phyloP scores from a whole-genome alignment of 352 stramenopile genomes.

The Phytophthora litchii region DNA sequence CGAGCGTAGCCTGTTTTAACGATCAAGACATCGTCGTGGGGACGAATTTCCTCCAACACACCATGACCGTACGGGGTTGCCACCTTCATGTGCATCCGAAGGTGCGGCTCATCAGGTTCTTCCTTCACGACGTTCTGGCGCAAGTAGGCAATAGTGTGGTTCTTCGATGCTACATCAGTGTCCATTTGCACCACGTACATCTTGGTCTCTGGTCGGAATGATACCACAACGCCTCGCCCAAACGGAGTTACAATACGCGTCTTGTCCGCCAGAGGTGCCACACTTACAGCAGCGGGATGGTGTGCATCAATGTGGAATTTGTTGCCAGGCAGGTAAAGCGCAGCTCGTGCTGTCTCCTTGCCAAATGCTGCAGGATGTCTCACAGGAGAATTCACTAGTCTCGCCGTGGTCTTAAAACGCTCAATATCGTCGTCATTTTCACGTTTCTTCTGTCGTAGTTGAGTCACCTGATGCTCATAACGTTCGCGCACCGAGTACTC shows the following conservation, averaged over 20 bases:
- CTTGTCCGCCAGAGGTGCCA: conserved; percentile 74
- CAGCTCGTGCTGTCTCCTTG: conserved; percentile 46
- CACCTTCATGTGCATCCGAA: conserved; percentile 85
- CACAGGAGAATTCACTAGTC: conserved; percentile 47
- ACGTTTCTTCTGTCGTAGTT: conserved; percentile 58
- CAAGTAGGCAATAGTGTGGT: conserved; percentile 71
- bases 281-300: conserved; percentile 67
- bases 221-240: conserved; percentile 70
- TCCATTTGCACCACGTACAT: conserved; percentile 87
- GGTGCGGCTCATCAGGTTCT: conserved; percentile 62
- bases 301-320: conserved; percentile 66
- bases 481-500: conserved; percentile 56
- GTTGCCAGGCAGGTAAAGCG: conserved; percentile 81
- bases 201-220: conserved; percentile 72
- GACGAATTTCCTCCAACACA: conserved; percentile 69
- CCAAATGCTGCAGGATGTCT: conserved; percentile 80
- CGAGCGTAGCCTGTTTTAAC: conserved; percentile 67
- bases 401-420: conserved; percentile 60
- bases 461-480: conserved; percentile 43
- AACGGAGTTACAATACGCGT: conserved; percentile 77
- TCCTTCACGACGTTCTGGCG: conserved; percentile 70
- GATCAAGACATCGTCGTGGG: conserved; percentile 67
- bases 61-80: conserved; percentile 74
- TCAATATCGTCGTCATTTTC: conserved; percentile 74
- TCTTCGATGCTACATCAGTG: conserved; percentile 60